These are phyloP conservation scores for Phylloporus sp. DNA, from an alignment of 768 basidiomycete genomes.

Conservation along the genomic window DNA sequence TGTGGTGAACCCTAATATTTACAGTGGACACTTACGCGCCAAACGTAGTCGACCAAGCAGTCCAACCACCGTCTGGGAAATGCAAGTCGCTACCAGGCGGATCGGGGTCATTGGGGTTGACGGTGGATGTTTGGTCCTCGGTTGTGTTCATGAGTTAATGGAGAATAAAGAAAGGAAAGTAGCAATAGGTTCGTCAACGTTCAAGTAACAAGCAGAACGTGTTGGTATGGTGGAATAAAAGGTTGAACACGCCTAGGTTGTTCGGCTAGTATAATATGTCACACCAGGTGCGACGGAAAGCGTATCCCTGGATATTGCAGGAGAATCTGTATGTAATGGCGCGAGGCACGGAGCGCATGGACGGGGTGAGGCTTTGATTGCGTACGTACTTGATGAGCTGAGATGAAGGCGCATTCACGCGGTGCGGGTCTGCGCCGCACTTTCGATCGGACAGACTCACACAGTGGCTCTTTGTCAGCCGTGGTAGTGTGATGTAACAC, in stretches of 20 bases:
- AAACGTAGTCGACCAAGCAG: slow-evolving; percentile 22
- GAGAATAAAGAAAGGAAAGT: not conserved
- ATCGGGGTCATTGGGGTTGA: not conserved
- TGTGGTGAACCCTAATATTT: not conserved
- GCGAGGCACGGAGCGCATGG: not conserved
- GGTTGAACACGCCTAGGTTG: not conserved
- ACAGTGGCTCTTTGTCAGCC: not conserved
- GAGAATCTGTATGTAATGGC: slow-evolving; percentile 1
- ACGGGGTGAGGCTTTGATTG: not conserved
- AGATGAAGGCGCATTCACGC: not conserved
- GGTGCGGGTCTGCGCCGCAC: not conserved
- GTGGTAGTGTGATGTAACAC: not conserved
- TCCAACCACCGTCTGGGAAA: slow-evolving; percentile 23
- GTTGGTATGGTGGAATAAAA: not conserved
- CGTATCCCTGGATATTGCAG: not conserved
- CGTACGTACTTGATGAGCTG: not conserved
- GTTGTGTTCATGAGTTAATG: slow-evolving; percentile 4
- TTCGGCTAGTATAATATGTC: slow-evolving; percentile 8
- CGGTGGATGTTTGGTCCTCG: not conserved
- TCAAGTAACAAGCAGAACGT: not conserved
- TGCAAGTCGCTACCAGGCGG: not conserved
- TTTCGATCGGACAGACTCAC: not conserved
- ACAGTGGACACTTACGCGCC: slow-evolving; percentile 19
- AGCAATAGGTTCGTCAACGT: not conserved
- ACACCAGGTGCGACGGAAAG: not conserved